phyloP scores from a whole-genome alignment of 495 filamentous ascomycete species.

The Penicillium mononematosum region DNA sequence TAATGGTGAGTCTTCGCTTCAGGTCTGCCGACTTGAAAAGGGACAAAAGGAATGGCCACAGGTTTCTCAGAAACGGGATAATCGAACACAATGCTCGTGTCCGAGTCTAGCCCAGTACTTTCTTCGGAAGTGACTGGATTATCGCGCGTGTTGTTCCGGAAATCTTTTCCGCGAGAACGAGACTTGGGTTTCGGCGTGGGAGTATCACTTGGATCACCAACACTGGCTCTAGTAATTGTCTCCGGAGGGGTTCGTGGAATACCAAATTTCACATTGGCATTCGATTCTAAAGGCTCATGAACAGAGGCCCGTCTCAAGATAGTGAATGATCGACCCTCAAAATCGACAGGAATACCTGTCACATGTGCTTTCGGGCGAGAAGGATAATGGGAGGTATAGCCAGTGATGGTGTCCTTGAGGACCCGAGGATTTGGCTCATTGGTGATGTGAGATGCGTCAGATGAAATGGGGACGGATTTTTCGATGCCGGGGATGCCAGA shows the following conservation, averaged over 20 bases:
- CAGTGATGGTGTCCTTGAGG: conserved; percentile 1
- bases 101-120: conserved; percentile 36
- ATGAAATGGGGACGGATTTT: neutral
- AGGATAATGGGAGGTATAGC: neutral
- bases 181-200: conserved; percentile 12
- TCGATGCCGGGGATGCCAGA: neutral
- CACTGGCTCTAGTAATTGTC: conserved; percentile 8
- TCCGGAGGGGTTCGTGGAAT: conserved; percentile 15
- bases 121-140: conserved; percentile 32
- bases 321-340: conserved; percentile 1
- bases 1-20: conserved; percentile 15
- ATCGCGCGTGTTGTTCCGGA: neutral
- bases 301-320: conserved; percentile 13
- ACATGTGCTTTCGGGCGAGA: neutral
- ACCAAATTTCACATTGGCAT: conserved; percentile 4
- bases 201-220: conserved; percentile 10
- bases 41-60: conserved; percentile 30
- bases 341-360: neutral
- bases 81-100: conserved; percentile 39
- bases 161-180: conserved; percentile 4
- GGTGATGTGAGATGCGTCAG: neutral
- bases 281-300: neutral
- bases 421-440: conserved; percentile 1
- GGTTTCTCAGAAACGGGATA: conserved; percentile 21
- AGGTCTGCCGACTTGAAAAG: conserved; percentile 28